A percentile compares a stretch with the other conserved stretches of the same genome.
Evolutionary conservation across 1,139 yeast species (phyloP).

Genomic region (Blastobotrys proliferans): DNA sequence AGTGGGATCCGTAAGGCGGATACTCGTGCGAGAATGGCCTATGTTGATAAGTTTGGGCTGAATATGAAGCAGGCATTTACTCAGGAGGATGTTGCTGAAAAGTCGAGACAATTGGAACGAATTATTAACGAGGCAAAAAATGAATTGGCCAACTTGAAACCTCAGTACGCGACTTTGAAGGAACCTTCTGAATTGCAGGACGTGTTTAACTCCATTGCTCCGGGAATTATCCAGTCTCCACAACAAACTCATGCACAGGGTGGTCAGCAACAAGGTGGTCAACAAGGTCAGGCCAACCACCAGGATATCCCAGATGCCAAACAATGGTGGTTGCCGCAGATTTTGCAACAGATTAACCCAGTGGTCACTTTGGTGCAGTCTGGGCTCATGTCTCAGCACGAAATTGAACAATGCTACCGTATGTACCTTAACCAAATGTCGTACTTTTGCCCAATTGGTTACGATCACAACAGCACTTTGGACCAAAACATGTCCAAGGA

Average conservation of each 20-base stretch:
- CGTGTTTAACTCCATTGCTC: too few species aligned
- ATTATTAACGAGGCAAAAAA: conserved; percentile 11
- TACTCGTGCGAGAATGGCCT: neutral
- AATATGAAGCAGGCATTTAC: conserved; percentile 1
- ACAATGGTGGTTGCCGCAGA: conserved; percentile 2
- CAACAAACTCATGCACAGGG: too few species aligned
- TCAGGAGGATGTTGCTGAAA: conserved; percentile 2
- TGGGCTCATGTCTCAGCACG: conserved; percentile 28
- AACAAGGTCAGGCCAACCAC: too few species aligned
- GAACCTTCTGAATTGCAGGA: neutral
- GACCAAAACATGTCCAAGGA: conserved; percentile 4
- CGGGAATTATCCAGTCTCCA: too few species aligned
- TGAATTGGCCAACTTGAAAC: conserved; percentile 27
- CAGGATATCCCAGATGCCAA: too few species aligned
- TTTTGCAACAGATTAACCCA: conserved; percentile 31
- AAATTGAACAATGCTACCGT: conserved; percentile 36
- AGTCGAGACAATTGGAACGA: conserved; percentile 1
- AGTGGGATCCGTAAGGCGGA: conserved; percentile 1
- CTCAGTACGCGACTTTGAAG: neutral
- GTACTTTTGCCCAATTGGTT: conserved; percentile 20
- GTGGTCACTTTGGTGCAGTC: conserved; percentile 40
- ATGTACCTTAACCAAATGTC: conserved; percentile 41
- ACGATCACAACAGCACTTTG: neutral
- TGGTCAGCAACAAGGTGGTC: too few species aligned
- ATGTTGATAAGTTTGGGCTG: conserved; percentile 4